These are phyloP conservation scores for Isoetes taiwanensis DNA, from an alignment of 75 land plant genomes.

Conservation along the genomic window DNA sequence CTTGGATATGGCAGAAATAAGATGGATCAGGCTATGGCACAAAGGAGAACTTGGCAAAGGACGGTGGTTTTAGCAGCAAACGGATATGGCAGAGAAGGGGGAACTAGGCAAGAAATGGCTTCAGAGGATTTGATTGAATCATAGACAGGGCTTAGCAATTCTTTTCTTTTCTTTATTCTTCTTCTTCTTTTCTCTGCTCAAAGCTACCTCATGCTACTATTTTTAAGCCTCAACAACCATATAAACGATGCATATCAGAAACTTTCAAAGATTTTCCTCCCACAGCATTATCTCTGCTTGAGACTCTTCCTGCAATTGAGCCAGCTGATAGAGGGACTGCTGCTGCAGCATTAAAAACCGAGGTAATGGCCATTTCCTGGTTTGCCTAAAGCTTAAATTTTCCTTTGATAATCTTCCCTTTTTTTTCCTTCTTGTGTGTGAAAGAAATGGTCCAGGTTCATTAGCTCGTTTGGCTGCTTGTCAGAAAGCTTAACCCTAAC, in stretches of 20 bases:
- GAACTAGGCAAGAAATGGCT: no score
- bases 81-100: no score
- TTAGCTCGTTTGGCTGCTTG: background rate
- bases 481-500: no score
- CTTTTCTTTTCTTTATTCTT: no score
- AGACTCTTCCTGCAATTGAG: constrained; percentile 16
- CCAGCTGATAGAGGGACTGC: constrained; percentile 37
- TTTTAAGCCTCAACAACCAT: constrained; percentile 6
- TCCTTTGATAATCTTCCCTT: background rate
- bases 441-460: background rate
- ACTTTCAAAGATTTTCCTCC: constrained; percentile 3
- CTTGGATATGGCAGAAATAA: no score
- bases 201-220: no score
- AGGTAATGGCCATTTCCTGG: constrained; percentile 9
- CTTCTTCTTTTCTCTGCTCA: no score
- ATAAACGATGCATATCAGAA: constrained; percentile 6
- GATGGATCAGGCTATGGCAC: no score
- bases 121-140: no score
- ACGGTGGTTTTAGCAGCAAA: no score
- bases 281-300: background rate
- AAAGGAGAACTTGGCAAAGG: no score
- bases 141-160: no score
- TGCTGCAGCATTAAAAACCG: constrained; percentile 20
- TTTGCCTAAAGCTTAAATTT: background rate
- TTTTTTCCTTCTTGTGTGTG: background rate